These are phyloP conservation scores for Wickerhamiella azyma DNA, from an alignment of 805 yeast species.

Conservation along the genomic window DNA sequence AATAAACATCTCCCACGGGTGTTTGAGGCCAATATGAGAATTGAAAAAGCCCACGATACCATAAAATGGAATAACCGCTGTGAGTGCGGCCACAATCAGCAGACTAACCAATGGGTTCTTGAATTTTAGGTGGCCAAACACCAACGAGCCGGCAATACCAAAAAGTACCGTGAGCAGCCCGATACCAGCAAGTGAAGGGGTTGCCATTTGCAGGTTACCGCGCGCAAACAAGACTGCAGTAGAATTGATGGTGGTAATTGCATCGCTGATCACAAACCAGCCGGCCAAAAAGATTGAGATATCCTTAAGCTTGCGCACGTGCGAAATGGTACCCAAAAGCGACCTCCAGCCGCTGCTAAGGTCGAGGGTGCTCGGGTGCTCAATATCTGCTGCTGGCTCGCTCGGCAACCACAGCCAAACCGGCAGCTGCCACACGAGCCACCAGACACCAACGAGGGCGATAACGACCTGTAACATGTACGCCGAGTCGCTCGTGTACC, in stretches of 20 bases:
- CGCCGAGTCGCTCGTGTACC: constrained; percentile 29
- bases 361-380: constrained; percentile 20
- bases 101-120: constrained; percentile 38
- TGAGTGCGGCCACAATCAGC: constrained; percentile 39
- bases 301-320: constrained; percentile 47
- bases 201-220: constrained; percentile 53
- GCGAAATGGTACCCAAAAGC: constrained; percentile 39
- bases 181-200: constrained; percentile 48
- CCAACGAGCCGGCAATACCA: constrained; percentile 54
- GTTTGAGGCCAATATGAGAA: constrained; percentile 41
- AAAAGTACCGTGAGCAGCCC: constrained; percentile 53
- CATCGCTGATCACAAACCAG: constrained; percentile 68
- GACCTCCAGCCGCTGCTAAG: constrained; percentile 51
- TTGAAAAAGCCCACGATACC: constrained; percentile 56
- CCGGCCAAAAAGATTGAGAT: constrained; percentile 53
- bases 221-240: constrained; percentile 68
- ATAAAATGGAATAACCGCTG: constrained; percentile 54
- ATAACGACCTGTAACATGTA: constrained; percentile 40
- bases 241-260: constrained; percentile 63
- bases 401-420: constrained; percentile 34
- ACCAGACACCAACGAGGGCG: constrained; percentile 58
- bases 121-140: constrained; percentile 36
- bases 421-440: constrained; percentile 61
- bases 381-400: background rate
- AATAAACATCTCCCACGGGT: constrained; percentile 52